Conservation (phyloP, 2,329 filamentous ascomycete genomes). For the Aspergillus terreus region DNA sequence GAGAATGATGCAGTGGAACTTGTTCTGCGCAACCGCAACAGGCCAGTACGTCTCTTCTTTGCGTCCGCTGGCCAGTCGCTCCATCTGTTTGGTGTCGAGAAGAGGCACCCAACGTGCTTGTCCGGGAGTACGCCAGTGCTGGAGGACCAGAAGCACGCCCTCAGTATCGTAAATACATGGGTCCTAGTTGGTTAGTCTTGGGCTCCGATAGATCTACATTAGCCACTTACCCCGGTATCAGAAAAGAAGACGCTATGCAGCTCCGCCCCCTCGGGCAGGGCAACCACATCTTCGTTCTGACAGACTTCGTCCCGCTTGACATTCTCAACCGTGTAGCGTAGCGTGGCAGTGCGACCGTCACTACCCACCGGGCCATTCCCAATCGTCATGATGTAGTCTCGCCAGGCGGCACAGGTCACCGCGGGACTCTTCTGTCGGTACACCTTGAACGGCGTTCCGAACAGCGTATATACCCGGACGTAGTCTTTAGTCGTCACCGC, state of each 20-base stretch:
- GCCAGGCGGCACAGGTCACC: conserved; percentile 90
- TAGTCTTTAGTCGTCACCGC: conserved; percentile 85
- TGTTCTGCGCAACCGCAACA: conserved; percentile 83
- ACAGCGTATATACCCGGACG: conserved; percentile 87
- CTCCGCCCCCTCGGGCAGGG: conserved; percentile 69
- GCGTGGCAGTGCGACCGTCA: conserved; percentile 66
- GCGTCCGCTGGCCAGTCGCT: conserved; percentile 75
- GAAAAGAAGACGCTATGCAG: conserved; percentile 88
- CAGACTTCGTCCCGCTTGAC: conserved; percentile 90
- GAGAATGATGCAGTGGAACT: conserved; percentile 98
- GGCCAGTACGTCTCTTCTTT: conserved; percentile 94
- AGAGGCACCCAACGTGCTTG: conserved; percentile 90
- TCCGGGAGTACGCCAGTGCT: conserved; percentile 84
- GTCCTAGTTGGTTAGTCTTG: conserved; percentile 52
- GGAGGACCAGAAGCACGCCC: conserved; percentile 78
- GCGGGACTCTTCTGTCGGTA: conserved; percentile 91
- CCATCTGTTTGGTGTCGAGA: conserved; percentile 79
- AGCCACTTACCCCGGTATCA: conserved; percentile 67
- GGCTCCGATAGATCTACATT: background rate
- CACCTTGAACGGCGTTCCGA: conserved; percentile 81
- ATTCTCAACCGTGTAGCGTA: conserved; percentile 92
- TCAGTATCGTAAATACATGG: conserved; percentile 95
- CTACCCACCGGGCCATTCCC: conserved; percentile 83
- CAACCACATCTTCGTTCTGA: conserved; percentile 89
- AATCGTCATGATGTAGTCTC: conserved; percentile 93